Evolutionary conservation across 441 rosid species (phyloP).

Genomic region (Geranium incanum): DNA sequence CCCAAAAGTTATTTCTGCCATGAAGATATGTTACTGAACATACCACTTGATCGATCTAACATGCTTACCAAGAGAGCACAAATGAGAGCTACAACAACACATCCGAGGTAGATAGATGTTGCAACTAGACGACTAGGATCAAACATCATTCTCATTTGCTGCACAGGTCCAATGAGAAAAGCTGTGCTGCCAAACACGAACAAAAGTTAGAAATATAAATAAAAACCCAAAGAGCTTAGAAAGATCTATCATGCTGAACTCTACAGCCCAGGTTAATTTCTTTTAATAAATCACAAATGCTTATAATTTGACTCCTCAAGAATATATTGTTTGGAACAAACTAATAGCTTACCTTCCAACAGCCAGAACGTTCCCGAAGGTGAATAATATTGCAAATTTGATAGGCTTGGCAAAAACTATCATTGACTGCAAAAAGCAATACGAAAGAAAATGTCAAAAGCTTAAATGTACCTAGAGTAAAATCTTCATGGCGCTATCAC

Average conservation of each 20-base stretch:
- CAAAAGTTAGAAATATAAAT: conserved; percentile 16
- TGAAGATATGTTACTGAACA: background rate
- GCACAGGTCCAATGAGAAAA: conserved; percentile 68
- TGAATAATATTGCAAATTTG: conserved; percentile 82
- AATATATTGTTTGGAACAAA: background rate
- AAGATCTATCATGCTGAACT: background rate
- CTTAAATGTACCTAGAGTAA: background rate
- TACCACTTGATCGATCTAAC: conserved; percentile 1
- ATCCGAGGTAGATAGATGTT: conserved; percentile 65
- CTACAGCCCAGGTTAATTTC: background rate
- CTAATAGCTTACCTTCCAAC: conserved; percentile 66
- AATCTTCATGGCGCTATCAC: background rate
- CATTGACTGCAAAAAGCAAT: conserved; percentile 49
- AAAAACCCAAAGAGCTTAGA: background rate
- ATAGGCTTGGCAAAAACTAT: conserved; percentile 69
- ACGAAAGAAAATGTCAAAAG: background rate
- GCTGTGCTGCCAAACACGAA: conserved; percentile 79
- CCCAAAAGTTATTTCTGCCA: background rate
- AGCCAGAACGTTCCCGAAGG: conserved; percentile 78
- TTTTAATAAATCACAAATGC: background rate
- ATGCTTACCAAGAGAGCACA: conserved; percentile 76
- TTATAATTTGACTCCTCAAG: background rate
- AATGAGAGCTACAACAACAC: conserved; percentile 60
- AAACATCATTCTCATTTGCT: conserved; percentile 80
- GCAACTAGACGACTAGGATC: conserved; percentile 68